Evolutionary conservation across 139 green algal genomes (phyloP).

Genomic region (Chlorella vulgaris): DNA sequence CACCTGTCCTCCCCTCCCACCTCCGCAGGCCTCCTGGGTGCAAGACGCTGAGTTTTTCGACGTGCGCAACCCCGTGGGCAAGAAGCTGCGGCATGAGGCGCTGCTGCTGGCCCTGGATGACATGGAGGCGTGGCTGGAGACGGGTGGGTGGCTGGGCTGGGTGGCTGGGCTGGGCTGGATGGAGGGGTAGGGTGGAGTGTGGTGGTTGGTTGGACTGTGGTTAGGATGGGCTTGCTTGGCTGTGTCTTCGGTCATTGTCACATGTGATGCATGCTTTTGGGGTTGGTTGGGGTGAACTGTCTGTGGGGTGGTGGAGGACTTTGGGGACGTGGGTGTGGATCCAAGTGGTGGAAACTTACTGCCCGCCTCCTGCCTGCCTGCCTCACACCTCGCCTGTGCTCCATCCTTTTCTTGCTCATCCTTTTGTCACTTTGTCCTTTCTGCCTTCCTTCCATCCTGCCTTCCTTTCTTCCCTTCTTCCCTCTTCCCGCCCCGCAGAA

Average conservation of each 20-base stretch:
- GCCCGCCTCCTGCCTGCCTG: too few relatives aligned
- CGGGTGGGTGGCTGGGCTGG: slow-evolving; percentile 3
- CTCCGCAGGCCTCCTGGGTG: slow-evolving; percentile 1
- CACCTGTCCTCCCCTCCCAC: neutral
- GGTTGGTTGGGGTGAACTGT: neutral
- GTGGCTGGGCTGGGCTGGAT: neutral
- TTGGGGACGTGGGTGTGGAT: too few relatives aligned
- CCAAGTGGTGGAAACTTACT: too few relatives aligned
- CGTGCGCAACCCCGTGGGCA: slow-evolving; percentile 74
- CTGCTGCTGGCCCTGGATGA: slow-evolving; percentile 85
- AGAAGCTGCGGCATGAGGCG: slow-evolving; percentile 74
- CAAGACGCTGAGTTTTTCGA: slow-evolving; percentile 92
- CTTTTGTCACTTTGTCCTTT: neutral
- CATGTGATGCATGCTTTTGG: too few relatives aligned
- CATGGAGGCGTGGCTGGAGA: slow-evolving; percentile 80
- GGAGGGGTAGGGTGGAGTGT: neutral
- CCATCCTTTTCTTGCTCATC: too few relatives aligned
- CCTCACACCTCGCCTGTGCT: too few relatives aligned
- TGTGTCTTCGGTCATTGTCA: too few relatives aligned
- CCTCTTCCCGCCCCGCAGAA: slow-evolving; percentile 48
- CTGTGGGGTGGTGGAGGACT: neutral
- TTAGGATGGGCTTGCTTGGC: too few relatives aligned
- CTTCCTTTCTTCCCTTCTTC: neutral
- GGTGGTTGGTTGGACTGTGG: neutral
- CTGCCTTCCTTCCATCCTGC: neutral